Base-by-base conservation (phyloP, 2,329 filamentous ascomycete genomes). In the Diplodia corticola region DNA sequence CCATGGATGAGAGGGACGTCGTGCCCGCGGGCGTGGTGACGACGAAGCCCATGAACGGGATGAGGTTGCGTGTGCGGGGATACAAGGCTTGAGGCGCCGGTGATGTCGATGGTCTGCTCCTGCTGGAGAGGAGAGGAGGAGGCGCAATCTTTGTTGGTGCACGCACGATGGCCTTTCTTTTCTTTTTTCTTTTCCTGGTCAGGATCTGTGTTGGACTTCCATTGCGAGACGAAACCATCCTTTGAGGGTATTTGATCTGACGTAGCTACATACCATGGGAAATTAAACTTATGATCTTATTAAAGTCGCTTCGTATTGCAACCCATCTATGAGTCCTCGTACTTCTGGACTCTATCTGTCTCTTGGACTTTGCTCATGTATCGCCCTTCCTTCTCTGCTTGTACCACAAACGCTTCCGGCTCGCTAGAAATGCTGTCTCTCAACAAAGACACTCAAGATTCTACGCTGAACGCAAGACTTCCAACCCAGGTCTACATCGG, bases 11-110 rank as follows among this genome's bases (percentile, higher is more conserved):
- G 0, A 73, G 77, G 69, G 68, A 71, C 24, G 70, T 78, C 6
- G 44, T 73, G 3, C 68, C 70, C 2, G 75, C 74, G 1, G 77
- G 77, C 4, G 75, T 76, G 6, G 71, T 79, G 49, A 79, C 78
- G 49, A 76, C 71, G 65, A 79, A 79, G 68, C 77, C 77, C 13
- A 69, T 73, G 53, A 71, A 77, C 64, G 78, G 77, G 2, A 78
- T 79, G 76, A 72, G 65, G 57, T 68, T 79, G 68, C 73, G 69
- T 64, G 66, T 79, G 67, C 72, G 65, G 59, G 61, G 40, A 48
- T 44, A 44, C 12, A 5, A 17, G 17, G 17, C 37, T n/a, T 44
- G 7, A 44, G 17, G 37, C 4, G 15, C 10, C 3, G 33, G 33
- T 35, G 33, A 4, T 35, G 33, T 2, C 12, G 33, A 9, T 33